Percentiles rank a stretch among this genome's conserved stretches.
These are phyloP conservation scores for Prosopis cineraria DNA, from an alignment of 306 rosid species.

Conservation along the genomic window DNA sequence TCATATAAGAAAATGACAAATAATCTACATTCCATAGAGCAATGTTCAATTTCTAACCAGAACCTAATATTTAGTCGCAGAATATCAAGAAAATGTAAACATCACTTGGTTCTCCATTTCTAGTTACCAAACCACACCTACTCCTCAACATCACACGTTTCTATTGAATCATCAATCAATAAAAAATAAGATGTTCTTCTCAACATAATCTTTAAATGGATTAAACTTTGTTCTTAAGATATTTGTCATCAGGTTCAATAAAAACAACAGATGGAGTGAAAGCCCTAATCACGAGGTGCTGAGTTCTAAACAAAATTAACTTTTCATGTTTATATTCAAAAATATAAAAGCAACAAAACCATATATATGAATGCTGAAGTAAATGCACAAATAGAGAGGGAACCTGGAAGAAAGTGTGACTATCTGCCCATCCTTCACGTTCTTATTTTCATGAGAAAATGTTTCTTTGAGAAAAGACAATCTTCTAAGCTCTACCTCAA, in stretches of 20 bases:
- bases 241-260: background rate
- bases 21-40: background rate
- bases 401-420: slow-evolving; percentile 80
- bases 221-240: background rate
- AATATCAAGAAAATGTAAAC: background rate
- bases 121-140: slow-evolving; percentile 3
- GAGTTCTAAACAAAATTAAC: background rate
- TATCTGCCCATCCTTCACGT: slow-evolving; percentile 58
- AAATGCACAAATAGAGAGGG: slow-evolving; percentile 23
- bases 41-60: slow-evolving; percentile 4
- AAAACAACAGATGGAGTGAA: background rate
- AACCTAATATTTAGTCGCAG: background rate
- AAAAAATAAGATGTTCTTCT: background rate
- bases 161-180: background rate
- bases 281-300: background rate
- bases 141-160: background rate
- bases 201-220: background rate
- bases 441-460: slow-evolving; percentile 59
- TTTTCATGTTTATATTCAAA: background rate
- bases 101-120: background rate
- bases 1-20: slow-evolving; percentile 10
- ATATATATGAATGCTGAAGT: slow-evolving; percentile 7
- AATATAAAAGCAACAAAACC: background rate
- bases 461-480: slow-evolving; percentile 80
- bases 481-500: slow-evolving; percentile 93